phyloP scores from a whole-genome alignment of 2,329 filamentous ascomycete species.

The Colletotrichum navitas region DNA sequence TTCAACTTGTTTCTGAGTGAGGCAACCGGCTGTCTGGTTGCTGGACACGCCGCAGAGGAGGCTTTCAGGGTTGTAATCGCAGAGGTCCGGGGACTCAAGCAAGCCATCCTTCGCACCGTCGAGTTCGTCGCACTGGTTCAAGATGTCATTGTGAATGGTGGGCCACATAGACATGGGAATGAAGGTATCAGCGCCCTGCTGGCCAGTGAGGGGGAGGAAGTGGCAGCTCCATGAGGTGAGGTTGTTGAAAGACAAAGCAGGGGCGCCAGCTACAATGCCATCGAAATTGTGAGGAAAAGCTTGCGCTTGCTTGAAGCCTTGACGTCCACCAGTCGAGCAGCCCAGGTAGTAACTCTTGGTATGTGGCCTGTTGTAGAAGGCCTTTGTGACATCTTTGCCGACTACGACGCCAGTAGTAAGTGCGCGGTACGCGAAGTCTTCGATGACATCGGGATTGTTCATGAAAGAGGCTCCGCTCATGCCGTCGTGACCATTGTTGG shows the following conservation, averaged over 20 bases:
- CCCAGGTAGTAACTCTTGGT: constrained; percentile 64
- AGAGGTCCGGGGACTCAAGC: constrained; percentile 59
- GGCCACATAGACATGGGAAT: constrained; percentile 45
- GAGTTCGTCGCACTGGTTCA: constrained; percentile 61
- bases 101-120: constrained; percentile 64
- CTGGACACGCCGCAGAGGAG: constrained; percentile 52
- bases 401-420: constrained; percentile 50
- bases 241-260: constrained; percentile 57
- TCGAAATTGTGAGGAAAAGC: constrained; percentile 63
- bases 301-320: constrained; percentile 62
- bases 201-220: constrained; percentile 59
- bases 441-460: constrained; percentile 50
- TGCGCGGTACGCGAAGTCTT: constrained; percentile 51
- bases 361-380: constrained; percentile 55
- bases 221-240: constrained; percentile 57
- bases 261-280: constrained; percentile 63
- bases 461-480: constrained; percentile 48
- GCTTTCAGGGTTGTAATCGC: constrained; percentile 56
- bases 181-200: constrained; percentile 50
- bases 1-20: constrained; percentile 52
- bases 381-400: constrained; percentile 57
- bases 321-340: constrained; percentile 66
- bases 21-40: neutral
- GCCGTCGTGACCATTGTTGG: constrained; percentile 65
- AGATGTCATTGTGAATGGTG: constrained; percentile 37